phyloP scores from a whole-genome alignment of 1,139 yeast species.

The Debaryomyces psychrophilus region DNA sequence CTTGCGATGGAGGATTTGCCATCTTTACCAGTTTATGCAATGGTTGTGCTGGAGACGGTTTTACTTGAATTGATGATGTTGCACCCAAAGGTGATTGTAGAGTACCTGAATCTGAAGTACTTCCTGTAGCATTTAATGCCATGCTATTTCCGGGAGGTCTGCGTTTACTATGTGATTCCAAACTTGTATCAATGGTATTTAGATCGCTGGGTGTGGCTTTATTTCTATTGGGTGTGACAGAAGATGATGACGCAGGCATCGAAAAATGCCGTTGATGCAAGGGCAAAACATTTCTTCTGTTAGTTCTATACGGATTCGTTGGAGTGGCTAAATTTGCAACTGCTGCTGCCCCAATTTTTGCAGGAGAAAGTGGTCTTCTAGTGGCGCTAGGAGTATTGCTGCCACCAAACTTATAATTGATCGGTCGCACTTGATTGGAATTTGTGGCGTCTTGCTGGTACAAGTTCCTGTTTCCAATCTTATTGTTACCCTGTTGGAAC shows the following conservation, averaged over 20 bases:
- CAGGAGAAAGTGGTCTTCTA: constrained; percentile 55
- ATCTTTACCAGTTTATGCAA: constrained; percentile 39
- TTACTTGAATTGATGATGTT: constrained; percentile 47
- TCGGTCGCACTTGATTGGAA: constrained; percentile 39
- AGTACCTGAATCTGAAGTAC: neutral
- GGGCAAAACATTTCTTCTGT: constrained; percentile 23
- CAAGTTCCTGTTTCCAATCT: constrained; percentile 9
- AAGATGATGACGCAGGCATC: constrained; percentile 32
- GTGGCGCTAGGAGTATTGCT: constrained; percentile 19
- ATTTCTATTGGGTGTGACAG: constrained; percentile 13
- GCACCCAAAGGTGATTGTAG: constrained; percentile 29
- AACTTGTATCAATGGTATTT: neutral
- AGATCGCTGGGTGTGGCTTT: constrained; percentile 13
- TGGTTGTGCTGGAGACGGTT: constrained; percentile 51
- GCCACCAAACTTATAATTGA: constrained; percentile 47
- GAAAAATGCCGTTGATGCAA: constrained; percentile 48
- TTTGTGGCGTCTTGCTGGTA: constrained; percentile 21
- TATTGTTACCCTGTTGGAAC: constrained; percentile 8
- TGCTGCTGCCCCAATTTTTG: constrained; percentile 72
- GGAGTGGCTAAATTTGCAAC: constrained; percentile 57
- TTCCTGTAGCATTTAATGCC: neutral
- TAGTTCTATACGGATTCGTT: constrained; percentile 31
- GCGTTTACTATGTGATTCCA: constrained; percentile 7
- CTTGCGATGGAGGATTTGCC: constrained; percentile 47
- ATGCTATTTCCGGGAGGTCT: constrained; percentile 6